Conservation (phyloP, 495 filamentous ascomycete genomes). For the Hypoxylon rickii region DNA sequence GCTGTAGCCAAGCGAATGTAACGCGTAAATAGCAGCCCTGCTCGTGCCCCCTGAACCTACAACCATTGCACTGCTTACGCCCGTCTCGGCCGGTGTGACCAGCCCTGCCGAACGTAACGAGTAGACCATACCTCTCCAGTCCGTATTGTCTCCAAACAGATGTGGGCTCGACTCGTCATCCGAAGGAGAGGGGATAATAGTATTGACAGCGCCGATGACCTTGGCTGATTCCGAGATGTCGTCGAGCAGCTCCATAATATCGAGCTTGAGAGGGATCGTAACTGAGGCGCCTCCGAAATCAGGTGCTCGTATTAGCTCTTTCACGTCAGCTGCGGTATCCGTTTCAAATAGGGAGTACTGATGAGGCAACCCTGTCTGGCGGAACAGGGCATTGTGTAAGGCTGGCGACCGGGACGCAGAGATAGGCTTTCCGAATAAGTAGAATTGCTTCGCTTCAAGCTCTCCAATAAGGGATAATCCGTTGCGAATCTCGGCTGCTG, state of each 20-base stretch:
- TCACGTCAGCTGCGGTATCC: constrained; percentile 64
- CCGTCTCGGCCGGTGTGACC: constrained; percentile 39
- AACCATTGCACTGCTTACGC: constrained; percentile 64
- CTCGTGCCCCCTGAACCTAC: constrained; percentile 92
- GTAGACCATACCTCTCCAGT: constrained; percentile 91
- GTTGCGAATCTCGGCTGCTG: constrained; percentile 82
- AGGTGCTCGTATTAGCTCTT: constrained; percentile 66
- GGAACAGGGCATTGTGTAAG: constrained; percentile 87
- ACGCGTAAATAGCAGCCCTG: constrained; percentile 85
- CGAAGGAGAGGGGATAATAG: constrained; percentile 63
- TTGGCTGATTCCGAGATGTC: constrained; percentile 76
- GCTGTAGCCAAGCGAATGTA: constrained; percentile 79
- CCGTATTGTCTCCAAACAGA: constrained; percentile 88
- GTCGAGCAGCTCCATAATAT: constrained; percentile 82
- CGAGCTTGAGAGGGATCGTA: constrained; percentile 92
- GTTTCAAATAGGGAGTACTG: constrained; percentile 83
- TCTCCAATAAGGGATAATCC: constrained; percentile 80
- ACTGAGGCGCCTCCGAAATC: constrained; percentile 93
- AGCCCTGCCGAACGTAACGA: constrained; percentile 77
- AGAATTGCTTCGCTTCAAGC: constrained; percentile 77
- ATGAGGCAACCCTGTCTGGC: constrained; percentile 81
- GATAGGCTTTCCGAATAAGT: constrained; percentile 86
- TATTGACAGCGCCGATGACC: constrained; percentile 93
- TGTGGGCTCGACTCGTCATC: constrained; percentile 43
- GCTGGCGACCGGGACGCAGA: constrained; percentile 78